Evolutionary conservation across 2,329 filamentous ascomycete species (phyloP), one percentile per base, ranked within the genome.

Genomic region (Penicillium nordicum): DNA sequence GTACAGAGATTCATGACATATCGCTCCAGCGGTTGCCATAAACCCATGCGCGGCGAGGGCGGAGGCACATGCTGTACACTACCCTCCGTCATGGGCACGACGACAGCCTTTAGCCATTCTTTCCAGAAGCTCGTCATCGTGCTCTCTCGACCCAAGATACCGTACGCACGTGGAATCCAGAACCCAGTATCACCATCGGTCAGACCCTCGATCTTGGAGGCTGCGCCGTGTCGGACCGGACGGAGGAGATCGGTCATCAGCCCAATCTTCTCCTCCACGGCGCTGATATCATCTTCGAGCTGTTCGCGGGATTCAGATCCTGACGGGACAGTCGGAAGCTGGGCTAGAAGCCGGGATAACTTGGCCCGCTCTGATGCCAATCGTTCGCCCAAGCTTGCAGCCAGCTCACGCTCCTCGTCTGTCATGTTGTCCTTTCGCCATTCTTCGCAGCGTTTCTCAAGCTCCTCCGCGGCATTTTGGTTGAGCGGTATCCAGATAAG

Each of bases 1-100:
- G 92, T 92, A 76, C 94, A 99, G 34, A 99, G 81, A 72, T 97
- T 97, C 76, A 97, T 88, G 34, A 99, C 92, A 73, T 97, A 99
- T 69, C 92, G 87, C 78, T 99, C 94, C 58, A 99, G 78, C 14
- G 94, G 94, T 72, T 97, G 93, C 94, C 94, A 99, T 70, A 92
- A 86, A 43, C 94, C 94, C 62, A 96, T 86, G 67, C 87, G 90
- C 12, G 94, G 92, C 5, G 93, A 97, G 74, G 88, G 96, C 10
- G 90, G 81, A 7, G 94, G 91, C 8, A 99, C 86, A 55, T 92
- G 84, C 63, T 94, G 77, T 30, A 99, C 81, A 14, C 82, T 86
- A 21, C 93, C 91, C 69, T 96, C 92, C 1, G 87, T 92, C 94
- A 97, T 99, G 29, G 94, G 94, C 23, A 96, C 90, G n/a, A 94